Base-by-base conservation (phyloP, 352 stramenopile species). In the Pythium grandisporangium region DNA sequence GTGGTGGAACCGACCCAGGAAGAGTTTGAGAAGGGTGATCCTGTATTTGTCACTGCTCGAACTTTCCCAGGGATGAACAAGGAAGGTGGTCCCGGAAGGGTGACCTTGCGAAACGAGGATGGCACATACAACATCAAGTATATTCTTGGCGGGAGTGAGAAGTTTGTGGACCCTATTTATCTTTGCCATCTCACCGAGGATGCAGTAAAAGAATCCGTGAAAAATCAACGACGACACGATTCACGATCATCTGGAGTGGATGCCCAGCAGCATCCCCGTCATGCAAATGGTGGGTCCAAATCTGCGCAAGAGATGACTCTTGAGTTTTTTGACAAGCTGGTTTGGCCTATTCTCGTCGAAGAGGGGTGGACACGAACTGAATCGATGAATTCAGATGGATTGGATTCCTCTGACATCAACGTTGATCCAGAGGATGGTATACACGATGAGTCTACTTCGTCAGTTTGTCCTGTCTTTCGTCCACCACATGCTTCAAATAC, bases 51-150 rank as follows among this genome's bases (percentile, higher is more conserved):
- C 24, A 55, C 55, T 24, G 66, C 70, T 45, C 73, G 78, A 12
- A 89, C 77, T 36, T 63, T 68, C 25, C 80, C 77, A 24, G 80
- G 80, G 11, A 77, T 93, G 34, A 93, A 93, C 63, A 82, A 81
- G 32, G 52, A 70, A 23, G 80, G 80, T 24, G 80, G 80, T 19
- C 73, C 71, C 11, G 80, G 49, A 2, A 61, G 68, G 23, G 55
- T 93, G 12, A 39, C 57, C 30, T 42, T 57, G 6, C 49, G 53
- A 23, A 83, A 87, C 43, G 68, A 71, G 7, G 77, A 90, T 33
- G 70, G 63, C 36, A 73, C 71, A 13, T 90, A 89, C 58, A 66
- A 82, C 41, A 62, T 93, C 45, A 93, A 93, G 61, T 93, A 90
- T 50, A 48, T 93, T 32, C 58, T 93, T 10, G 80, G 80, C 14